Conservation (phyloP, 352 stramenopile genomes). For the Halophytophthora batemanensis region DNA sequence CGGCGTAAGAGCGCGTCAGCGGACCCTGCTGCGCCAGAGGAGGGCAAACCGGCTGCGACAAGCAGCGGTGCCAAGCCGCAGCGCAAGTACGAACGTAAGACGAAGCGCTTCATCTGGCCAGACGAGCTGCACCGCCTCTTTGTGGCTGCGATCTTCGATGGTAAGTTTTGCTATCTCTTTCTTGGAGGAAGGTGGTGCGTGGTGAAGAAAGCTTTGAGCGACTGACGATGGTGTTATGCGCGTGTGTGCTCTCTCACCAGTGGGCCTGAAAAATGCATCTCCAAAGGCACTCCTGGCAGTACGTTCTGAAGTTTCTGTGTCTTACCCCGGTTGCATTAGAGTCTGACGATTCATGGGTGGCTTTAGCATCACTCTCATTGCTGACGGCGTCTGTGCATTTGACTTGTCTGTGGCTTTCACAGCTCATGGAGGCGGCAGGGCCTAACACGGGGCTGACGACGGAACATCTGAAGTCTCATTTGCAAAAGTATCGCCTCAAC, state of each 20-base stretch:
- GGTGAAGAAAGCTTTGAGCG: not conserved
- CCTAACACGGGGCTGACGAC: constrained; percentile 67
- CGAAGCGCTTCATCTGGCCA: constrained; percentile 85
- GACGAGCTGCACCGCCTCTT: constrained; percentile 88
- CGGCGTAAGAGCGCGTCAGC: constrained; percentile 17
- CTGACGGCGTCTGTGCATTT: not conserved
- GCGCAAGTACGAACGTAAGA: constrained; percentile 89
- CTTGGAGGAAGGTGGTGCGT: not conserved
- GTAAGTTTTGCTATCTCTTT: constrained; percentile 25
- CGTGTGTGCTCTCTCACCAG: constrained; percentile 23
- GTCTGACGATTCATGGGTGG: not conserved
- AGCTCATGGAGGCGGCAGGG: constrained; percentile 71
- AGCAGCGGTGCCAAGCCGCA: constrained; percentile 23
- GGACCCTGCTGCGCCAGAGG: not conserved
- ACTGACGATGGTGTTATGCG: not conserved
- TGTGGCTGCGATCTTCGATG: constrained; percentile 85
- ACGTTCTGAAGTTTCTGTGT: too few species aligned
- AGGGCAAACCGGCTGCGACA: constrained; percentile 14
- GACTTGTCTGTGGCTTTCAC: constrained; percentile 11
- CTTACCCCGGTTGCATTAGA: not conserved
- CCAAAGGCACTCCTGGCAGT: constrained; percentile 78
- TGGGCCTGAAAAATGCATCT: constrained; percentile 86
- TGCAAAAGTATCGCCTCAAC: constrained; percentile 89
- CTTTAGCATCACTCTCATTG: not conserved
- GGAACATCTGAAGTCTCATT: constrained; percentile 84